These are phyloP conservation scores for Daedalea quercina DNA, from an alignment of 768 basidiomycete species.

Conservation along the genomic window DNA sequence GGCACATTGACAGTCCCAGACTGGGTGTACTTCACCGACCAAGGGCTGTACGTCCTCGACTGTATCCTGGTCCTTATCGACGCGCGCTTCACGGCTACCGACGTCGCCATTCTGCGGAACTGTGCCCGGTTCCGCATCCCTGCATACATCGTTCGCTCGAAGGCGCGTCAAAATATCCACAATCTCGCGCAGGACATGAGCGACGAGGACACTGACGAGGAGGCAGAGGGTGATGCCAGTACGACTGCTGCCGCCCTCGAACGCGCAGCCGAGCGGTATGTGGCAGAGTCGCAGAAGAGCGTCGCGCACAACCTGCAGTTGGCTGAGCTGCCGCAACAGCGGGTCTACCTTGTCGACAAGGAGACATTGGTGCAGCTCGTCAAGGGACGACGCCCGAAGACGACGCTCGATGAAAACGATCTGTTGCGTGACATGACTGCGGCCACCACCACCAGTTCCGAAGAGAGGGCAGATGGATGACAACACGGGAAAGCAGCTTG, in stretches of 20 bases:
- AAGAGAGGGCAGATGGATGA: too few species aligned
- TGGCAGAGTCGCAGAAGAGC: neutral
- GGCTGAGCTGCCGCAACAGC: neutral
- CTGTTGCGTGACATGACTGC: neutral
- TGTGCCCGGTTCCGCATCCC: neutral
- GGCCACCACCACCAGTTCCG: neutral
- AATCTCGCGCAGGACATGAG: neutral
- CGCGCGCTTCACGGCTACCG: neutral
- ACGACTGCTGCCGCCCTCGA: neutral
- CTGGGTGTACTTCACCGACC: neutral
- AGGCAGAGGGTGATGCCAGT: neutral
- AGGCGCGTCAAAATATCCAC: neutral
- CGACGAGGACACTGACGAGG: neutral
- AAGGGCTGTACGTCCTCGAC: conserved; percentile 1
- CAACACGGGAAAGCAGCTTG: too few species aligned
- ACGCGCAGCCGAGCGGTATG: neutral
- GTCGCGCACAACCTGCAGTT: neutral
- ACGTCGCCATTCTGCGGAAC: conserved; percentile 3
- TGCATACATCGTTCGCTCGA: conserved; percentile 1
- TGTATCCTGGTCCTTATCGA: conserved; percentile 1
- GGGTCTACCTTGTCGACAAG: neutral
- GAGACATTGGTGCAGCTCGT: neutral
- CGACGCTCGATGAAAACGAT: neutral
- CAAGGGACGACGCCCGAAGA: neutral
- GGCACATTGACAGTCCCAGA: neutral